A percentile compares a stretch with the other conserved stretches of the same genome.
phyloP scores from a whole-genome alignment of 2,329 filamentous ascomycete species.

The Fonsecaea monophora region DNA sequence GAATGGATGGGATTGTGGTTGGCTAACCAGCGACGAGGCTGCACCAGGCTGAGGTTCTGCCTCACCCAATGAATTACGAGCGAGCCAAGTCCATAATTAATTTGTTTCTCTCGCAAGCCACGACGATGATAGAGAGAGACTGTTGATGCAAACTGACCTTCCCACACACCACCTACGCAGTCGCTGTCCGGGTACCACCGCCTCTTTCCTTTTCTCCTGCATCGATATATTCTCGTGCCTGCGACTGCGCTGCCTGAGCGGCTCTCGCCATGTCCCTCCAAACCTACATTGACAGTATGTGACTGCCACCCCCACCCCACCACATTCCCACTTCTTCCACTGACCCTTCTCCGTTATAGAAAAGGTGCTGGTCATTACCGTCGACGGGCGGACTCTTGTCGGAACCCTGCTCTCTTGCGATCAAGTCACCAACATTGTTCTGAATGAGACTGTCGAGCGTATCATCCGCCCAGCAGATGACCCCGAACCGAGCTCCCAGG shows the following conservation, averaged over 20 bases:
- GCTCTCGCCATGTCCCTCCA: slow-evolving; percentile 58
- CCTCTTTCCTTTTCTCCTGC: neutral
- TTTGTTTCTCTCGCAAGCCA: neutral
- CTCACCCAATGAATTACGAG: neutral
- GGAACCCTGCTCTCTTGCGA: slow-evolving; percentile 87
- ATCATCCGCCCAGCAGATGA: slow-evolving; percentile 88
- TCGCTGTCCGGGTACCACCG: neutral
- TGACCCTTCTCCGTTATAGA: slow-evolving; percentile 63
- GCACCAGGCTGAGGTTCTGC: slow-evolving; percentile 12
- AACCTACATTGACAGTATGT: slow-evolving; percentile 54
- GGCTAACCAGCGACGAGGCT: slow-evolving; percentile 10
- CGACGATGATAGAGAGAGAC: neutral
- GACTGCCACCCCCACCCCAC: slow-evolving; percentile 10
- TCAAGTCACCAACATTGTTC: slow-evolving; percentile 89
- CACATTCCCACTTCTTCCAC: neutral
- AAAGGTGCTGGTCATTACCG: slow-evolving; percentile 88
- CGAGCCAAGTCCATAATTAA: neutral
- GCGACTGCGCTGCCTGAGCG: neutral
- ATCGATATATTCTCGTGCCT: neutral
- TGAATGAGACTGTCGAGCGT: slow-evolving; percentile 82
- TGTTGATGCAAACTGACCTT: neutral
- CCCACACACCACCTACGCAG: neutral
- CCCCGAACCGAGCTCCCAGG: slow-evolving; percentile 77
- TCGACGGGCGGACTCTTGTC: slow-evolving; percentile 84
- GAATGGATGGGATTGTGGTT: slow-evolving; percentile 7